Conservation (phyloP, 352 stramenopile species). For the Pythium sp. region DNA sequence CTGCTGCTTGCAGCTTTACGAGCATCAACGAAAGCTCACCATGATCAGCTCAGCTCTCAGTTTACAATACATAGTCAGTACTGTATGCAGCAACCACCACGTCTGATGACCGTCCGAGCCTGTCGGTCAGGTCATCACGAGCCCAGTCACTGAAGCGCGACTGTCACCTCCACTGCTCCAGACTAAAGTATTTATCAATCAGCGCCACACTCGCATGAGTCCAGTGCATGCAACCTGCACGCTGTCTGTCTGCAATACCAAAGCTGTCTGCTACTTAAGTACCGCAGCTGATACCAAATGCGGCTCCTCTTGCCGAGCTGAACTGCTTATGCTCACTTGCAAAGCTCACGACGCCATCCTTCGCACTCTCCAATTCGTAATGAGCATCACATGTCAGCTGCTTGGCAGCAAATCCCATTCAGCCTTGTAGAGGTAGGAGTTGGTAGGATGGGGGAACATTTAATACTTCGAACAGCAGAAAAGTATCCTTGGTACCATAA, state of each 20-base stretch:
- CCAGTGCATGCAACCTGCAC: too few species aligned
- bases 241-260: neutral
- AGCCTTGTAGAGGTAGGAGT: neutral
- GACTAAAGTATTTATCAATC: neutral
- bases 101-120: neutral
- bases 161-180: neutral
- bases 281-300: neutral
- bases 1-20: neutral
- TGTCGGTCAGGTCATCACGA: neutral
- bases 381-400: neutral
- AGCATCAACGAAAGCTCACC: neutral
- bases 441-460: neutral
- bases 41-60: neutral
- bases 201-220: neutral
- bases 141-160: neutral
- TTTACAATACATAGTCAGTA: neutral
- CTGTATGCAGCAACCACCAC: neutral
- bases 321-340: neutral
- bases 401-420: neutral
- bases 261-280: neutral
- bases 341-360: neutral
- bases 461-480: neutral
- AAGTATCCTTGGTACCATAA: neutral
- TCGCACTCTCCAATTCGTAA: neutral
- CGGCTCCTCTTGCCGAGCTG: neutral